A percentile compares a stretch with the other conserved stretches of the same genome.
phyloP scores from a whole-genome alignment of 208 protist genomes.

The Trypanosomatidae sp. region DNA sequence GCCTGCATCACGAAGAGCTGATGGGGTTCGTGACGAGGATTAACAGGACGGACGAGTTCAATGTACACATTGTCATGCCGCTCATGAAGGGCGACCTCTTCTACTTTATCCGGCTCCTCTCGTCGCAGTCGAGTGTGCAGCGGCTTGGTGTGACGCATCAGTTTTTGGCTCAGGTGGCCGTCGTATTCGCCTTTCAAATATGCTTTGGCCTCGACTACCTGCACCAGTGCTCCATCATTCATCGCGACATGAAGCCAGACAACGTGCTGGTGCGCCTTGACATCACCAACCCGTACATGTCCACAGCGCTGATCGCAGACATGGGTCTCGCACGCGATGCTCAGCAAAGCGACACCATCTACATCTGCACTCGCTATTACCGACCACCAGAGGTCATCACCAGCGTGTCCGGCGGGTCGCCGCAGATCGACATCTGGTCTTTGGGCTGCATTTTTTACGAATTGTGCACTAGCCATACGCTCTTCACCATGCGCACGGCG shows the following conservation, averaged over 20 bases:
- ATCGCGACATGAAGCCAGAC: conserved; percentile 97
- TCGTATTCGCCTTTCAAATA: conserved; percentile 87
- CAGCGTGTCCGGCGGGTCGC: conserved; percentile 59
- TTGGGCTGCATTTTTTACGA: conserved; percentile 96
- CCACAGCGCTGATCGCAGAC: conserved; percentile 79
- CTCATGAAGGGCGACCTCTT: conserved; percentile 85
- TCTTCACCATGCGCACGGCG: conserved; percentile 90
- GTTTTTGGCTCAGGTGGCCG: conserved; percentile 58
- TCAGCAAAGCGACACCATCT: conserved; percentile 83
- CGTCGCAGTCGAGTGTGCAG: conserved; percentile 20
- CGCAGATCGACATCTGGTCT: conserved; percentile 93
- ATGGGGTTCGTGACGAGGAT: conserved; percentile 26
- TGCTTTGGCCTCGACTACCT: conserved; percentile 90
- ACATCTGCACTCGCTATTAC: conserved; percentile 97
- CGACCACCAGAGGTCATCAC: conserved; percentile 95
- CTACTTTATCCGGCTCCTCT: conserved; percentile 64
- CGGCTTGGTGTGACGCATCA: conserved; percentile 30
- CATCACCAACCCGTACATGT: conserved; percentile 57
- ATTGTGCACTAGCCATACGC: conserved; percentile 88
- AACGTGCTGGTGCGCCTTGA: conserved; percentile 95
- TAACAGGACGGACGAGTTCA: conserved; percentile 48
- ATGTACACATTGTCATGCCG: conserved; percentile 91
- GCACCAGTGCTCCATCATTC: conserved; percentile 90
- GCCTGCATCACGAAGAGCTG: conserved; percentile 48
- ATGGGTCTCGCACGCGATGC: conserved; percentile 86